phyloP scores from a whole-genome alignment of 768 basidiomycete species.

The Panellus pusillus region DNA sequence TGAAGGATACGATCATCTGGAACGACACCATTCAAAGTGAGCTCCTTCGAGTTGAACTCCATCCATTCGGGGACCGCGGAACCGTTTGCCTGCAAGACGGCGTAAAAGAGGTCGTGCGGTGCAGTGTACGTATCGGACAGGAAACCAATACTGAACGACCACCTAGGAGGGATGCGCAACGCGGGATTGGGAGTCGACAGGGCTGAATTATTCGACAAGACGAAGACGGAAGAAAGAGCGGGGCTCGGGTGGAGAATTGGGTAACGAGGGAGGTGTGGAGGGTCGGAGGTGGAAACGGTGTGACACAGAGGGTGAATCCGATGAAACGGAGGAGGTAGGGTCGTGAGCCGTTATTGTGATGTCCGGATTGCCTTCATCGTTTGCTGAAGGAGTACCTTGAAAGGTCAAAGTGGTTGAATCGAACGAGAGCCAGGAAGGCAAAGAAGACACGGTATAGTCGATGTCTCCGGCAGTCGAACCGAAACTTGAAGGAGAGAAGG shows the following conservation, averaged over 20 bases:
- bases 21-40: conserved; percentile 79
- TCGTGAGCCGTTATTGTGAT: conserved; percentile 69
- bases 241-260: conserved; percentile 63
- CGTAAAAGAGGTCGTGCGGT: conserved; percentile 57
- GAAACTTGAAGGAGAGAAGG: conserved; percentile 69
- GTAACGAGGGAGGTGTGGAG: conserved; percentile 52
- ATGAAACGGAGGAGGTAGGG: conserved; percentile 48
- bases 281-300: conserved; percentile 50
- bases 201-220: conserved; percentile 60
- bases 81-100: conserved; percentile 58
- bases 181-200: conserved; percentile 50
- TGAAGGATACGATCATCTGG: conserved; percentile 47
- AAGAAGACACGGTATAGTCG: conserved; percentile 50
- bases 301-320: conserved; percentile 59
- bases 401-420: conserved; percentile 61
- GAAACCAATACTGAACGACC: conserved; percentile 93
- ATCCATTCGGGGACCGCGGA: conserved; percentile 76
- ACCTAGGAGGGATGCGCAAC: conserved; percentile 72
- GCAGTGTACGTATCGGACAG: conserved; percentile 59
- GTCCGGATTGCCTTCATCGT: conserved; percentile 61
- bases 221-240: conserved; percentile 75
- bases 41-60: conserved; percentile 58
- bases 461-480: conserved; percentile 41
- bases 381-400: conserved; percentile 60
- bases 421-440: conserved; percentile 82